phyloP scores from a whole-genome alignment of 306 rosid genomes.

The Styphnolobium japonicum region DNA sequence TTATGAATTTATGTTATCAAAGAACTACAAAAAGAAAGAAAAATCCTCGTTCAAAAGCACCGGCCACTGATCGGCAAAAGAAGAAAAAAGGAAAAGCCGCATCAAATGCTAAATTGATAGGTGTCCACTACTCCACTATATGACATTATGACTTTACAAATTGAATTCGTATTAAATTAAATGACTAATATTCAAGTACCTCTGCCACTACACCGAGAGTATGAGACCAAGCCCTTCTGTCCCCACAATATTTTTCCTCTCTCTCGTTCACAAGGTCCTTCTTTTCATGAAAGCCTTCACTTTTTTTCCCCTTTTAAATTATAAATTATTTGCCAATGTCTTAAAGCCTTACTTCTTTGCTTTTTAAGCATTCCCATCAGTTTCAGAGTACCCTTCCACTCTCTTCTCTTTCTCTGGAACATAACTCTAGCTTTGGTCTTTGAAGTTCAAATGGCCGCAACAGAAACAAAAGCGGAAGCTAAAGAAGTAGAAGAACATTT shows the following conservation, averaged over 20 bases:
- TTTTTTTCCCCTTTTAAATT: background rate
- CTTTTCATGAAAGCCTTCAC: slow-evolving; percentile 27
- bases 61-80: background rate
- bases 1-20: background rate
- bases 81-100: background rate
- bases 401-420: slow-evolving; percentile 14
- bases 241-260: slow-evolving; percentile 5
- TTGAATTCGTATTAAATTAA: background rate
- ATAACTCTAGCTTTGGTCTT: slow-evolving; percentile 7
- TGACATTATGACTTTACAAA: too few species aligned
- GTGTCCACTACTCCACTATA: slow-evolving; percentile 20
- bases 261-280: slow-evolving; percentile 21
- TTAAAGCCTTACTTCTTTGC: slow-evolving; percentile 26
- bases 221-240: background rate
- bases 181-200: background rate
- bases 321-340: slow-evolving; percentile 7
- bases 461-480: slow-evolving; percentile 39
- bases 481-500: slow-evolving; percentile 38
- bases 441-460: slow-evolving; percentile 54
- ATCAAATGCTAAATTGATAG: slow-evolving; percentile 34
- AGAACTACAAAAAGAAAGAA: background rate
- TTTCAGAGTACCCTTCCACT: slow-evolving; percentile 4
- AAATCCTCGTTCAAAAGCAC: background rate
- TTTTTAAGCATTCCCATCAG: slow-evolving; percentile 22
- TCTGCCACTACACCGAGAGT: background rate